Conservation (phyloP, 1,139 yeast species). For the Pichia sp. region DNA sequence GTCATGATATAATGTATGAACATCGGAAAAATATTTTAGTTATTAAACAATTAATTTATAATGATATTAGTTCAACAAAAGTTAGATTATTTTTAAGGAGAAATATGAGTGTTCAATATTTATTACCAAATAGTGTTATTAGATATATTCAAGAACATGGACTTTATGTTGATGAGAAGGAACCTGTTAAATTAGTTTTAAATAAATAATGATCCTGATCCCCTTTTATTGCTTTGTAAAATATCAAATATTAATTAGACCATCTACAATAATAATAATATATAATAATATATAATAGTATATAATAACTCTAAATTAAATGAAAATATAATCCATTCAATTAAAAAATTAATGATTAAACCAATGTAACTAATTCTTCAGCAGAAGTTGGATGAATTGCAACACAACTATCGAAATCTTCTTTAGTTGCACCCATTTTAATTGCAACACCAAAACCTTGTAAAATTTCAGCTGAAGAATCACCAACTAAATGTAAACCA, state of each 20-base stretch:
- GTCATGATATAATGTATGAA: slow-evolving; percentile 96
- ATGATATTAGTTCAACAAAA: slow-evolving; percentile 92
- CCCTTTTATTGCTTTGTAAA: too few relatives aligned
- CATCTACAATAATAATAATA: background rate
- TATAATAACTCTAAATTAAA: background rate
- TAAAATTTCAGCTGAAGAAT: slow-evolving; percentile 79
- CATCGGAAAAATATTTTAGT: slow-evolving; percentile 90
- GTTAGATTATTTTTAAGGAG: slow-evolving; percentile 86
- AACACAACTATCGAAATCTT: slow-evolving; percentile 88
- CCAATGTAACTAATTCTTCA: slow-evolving; percentile 90
- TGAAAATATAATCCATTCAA: background rate
- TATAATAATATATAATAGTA: background rate
- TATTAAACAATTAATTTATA: slow-evolving; percentile 90
- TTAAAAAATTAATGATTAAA: slow-evolving; percentile 8
- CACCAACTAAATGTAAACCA: slow-evolving; percentile 92
- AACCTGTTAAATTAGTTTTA: slow-evolving; percentile 91
- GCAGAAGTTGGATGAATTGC: slow-evolving; percentile 99
- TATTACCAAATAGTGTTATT: slow-evolving; percentile 90
- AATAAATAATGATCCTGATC: slow-evolving; percentile 29
- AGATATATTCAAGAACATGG: slow-evolving; percentile 91
- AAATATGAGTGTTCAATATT: slow-evolving; percentile 94
- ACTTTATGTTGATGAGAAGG: slow-evolving; percentile 75
- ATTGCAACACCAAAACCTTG: slow-evolving; percentile 98
- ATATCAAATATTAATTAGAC: background rate
- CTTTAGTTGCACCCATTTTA: slow-evolving; percentile 97